These are phyloP conservation scores for Scutellaria baicalensis DNA, from an alignment of 257 asterid species.

Conservation along the genomic window DNA sequence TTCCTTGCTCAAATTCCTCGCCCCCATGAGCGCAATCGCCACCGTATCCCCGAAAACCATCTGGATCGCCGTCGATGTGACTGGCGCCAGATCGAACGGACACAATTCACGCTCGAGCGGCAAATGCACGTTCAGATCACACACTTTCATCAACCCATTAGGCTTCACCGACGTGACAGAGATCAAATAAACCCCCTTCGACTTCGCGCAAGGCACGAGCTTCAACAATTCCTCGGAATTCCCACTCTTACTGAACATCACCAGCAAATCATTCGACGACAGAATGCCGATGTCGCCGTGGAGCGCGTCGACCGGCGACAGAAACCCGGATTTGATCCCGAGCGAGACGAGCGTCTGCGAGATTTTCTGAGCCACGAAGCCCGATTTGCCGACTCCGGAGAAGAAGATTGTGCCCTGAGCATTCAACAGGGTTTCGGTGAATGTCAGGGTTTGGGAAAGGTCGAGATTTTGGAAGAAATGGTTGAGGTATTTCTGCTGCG, in stretches of 20 bases:
- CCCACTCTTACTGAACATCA: slow-evolving; percentile 91
- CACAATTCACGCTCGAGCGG: slow-evolving; percentile 87
- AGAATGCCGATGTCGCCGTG: slow-evolving; percentile 97
- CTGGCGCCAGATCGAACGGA: slow-evolving; percentile 91
- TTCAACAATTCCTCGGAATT: slow-evolving; percentile 71
- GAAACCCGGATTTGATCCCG: slow-evolving; percentile 67
- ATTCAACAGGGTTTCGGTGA: slow-evolving; percentile 69
- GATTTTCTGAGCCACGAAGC: slow-evolving; percentile 85
- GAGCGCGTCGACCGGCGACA: slow-evolving; percentile 88
- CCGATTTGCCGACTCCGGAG: slow-evolving; percentile 96
- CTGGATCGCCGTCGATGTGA: slow-evolving; percentile 59
- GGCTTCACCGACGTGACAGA: slow-evolving; percentile 79
- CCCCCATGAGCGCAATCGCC: slow-evolving; percentile 82
- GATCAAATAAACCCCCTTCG: slow-evolving; percentile 75
- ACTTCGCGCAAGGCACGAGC: slow-evolving; percentile 89
- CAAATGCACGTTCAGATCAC: slow-evolving; percentile 89
- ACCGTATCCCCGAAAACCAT: slow-evolving; percentile 84
- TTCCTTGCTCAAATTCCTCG: slow-evolving; percentile 69
- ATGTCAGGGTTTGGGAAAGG: slow-evolving; percentile 65
- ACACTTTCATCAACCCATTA: slow-evolving; percentile 48
- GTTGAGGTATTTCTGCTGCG: slow-evolving; percentile 84
- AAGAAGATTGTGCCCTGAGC: slow-evolving; percentile 74
- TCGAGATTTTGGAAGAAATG: slow-evolving; percentile 88
- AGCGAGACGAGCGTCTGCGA: slow-evolving; percentile 82
- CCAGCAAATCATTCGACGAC: slow-evolving; percentile 51